These are phyloP conservation scores for Elsinoe fawcettii DNA, from an alignment of 2,329 filamentous ascomycete genomes.

Conservation along the genomic window DNA sequence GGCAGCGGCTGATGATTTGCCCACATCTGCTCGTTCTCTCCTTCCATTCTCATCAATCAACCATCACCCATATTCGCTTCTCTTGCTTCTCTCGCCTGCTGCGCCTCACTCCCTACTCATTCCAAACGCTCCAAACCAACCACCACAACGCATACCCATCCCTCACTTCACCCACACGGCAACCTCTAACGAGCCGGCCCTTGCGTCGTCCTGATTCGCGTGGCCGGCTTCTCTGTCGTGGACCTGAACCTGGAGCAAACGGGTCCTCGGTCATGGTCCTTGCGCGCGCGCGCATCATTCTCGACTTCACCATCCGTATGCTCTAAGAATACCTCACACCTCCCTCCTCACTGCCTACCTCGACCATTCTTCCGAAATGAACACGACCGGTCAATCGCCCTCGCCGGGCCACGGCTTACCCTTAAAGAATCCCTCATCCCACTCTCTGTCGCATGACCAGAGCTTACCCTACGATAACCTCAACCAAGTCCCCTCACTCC, in stretches of 20 bases:
- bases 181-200: slow-evolving; percentile 10
- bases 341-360: neutral
- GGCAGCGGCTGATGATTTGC: slow-evolving; percentile 1
- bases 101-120: neutral
- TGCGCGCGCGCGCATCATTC: neutral
- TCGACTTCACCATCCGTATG: neutral
- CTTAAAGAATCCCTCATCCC: slow-evolving; percentile 10
- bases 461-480: slow-evolving; percentile 7
- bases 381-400: slow-evolving; percentile 12
- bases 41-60: neutral
- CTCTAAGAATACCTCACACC: slow-evolving; percentile 10
- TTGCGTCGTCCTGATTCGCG: slow-evolving; percentile 5
- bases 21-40: neutral
- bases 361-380: neutral
- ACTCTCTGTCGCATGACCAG: slow-evolving; percentile 12
- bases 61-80: neutral
- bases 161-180: neutral
- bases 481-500: neutral
- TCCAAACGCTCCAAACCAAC: neutral
- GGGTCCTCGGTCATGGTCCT: neutral
- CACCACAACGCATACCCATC: neutral
- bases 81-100: neutral
- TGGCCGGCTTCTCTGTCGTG: neutral
- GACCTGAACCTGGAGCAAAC: neutral
- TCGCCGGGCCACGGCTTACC: slow-evolving; percentile 6